phyloP scores from a whole-genome alignment of 1,139 yeast genomes.

The Taphrina confusa region DNA sequence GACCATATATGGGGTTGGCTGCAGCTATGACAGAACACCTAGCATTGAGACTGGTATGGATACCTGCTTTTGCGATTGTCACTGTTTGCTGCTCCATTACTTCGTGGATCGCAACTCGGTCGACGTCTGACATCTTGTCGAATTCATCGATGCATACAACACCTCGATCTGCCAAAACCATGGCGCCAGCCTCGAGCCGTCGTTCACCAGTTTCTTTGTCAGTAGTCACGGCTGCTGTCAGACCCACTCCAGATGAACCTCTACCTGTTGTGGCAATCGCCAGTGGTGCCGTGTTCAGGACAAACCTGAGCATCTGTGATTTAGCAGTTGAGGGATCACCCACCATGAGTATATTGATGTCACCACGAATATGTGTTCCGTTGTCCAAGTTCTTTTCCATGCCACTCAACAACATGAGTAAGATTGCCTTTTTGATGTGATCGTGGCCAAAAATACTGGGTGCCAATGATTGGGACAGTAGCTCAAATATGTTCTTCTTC shows the following conservation, averaged over 20 bases:
- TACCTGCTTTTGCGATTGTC: constrained; percentile 97
- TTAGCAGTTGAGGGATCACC: constrained; percentile 99
- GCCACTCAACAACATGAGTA: constrained; percentile 90
- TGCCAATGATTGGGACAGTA: constrained; percentile 82
- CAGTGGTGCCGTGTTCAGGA: constrained; percentile 86
- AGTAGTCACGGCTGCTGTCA: constrained; percentile 96
- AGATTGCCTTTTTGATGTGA: constrained; percentile 83
- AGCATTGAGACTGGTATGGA: constrained; percentile 93
- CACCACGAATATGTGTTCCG: constrained; percentile 98
- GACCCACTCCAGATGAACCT: constrained; percentile 99
- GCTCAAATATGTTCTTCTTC: constrained; percentile 69
- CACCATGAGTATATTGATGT: constrained; percentile 90
- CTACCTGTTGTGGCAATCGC: constrained; percentile 99
- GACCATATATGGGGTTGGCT: constrained; percentile 97
- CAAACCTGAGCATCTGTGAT: constrained; percentile 91
- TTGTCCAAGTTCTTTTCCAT: constrained; percentile 90
- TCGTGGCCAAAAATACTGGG: constrained; percentile 96
- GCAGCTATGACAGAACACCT: constrained; percentile 98
- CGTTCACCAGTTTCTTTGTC: constrained; percentile 98
- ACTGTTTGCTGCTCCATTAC: constrained; percentile 99
- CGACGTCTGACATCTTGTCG: constrained; percentile 95
- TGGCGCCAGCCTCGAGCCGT: constrained; percentile 97
- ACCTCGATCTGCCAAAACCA: constrained; percentile 98
- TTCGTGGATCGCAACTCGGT: constrained; percentile 97
- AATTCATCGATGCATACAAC: constrained; percentile 97